Base-by-base conservation (phyloP, 495 filamentous ascomycete genomes). In the Barbatosphaeria neglecta region DNA sequence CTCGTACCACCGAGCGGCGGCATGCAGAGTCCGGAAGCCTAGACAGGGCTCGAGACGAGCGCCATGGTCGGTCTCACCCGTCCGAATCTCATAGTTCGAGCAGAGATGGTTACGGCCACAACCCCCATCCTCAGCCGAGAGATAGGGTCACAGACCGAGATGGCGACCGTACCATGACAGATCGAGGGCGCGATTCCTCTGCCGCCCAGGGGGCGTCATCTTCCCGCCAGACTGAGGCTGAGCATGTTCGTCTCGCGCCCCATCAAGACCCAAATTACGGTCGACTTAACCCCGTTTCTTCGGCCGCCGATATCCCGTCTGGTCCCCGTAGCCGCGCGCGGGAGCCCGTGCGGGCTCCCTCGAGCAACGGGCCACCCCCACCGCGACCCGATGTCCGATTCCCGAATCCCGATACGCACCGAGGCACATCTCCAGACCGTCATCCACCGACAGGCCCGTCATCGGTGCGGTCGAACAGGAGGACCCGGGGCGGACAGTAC, bases 311-410 rank as follows among this genome's bases (percentile, higher is more conserved):
- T 15, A 56, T 69, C 25, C 86, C 87, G 1, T 82, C 79, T 20
- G 88, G 86, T 1, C 88, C 87, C 2, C 71, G 84, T 37, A 73
- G 75, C 16, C 66, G 70, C 50, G 68, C 72, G 11, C 63, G 70
- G 37, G 66, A 63, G 42, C 54, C 60, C 6, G 48, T 54, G 41
- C 63, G 69, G 24, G 28, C 51, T 20, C 51, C 50, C 15, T 52
- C 63, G n/a, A 37, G 45, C 18, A 66, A 59, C 33, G 58, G 55
- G 8, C 60, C 61, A n/a, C n/a, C n/a, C 17, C 58, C 63, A 44
- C 50, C 57, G 38, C 59, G 64, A 25, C 54, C 55, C 2, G 66
- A 74, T 37, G 52, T 51, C 40, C 54, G 70, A 20, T 66, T 66
- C 39, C 41, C 58, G 13, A 38, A 40, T 15, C 51, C 47, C 15